Conservation (phyloP, 148 eudicot species). For the Nepenthes mirabilis region DNA sequence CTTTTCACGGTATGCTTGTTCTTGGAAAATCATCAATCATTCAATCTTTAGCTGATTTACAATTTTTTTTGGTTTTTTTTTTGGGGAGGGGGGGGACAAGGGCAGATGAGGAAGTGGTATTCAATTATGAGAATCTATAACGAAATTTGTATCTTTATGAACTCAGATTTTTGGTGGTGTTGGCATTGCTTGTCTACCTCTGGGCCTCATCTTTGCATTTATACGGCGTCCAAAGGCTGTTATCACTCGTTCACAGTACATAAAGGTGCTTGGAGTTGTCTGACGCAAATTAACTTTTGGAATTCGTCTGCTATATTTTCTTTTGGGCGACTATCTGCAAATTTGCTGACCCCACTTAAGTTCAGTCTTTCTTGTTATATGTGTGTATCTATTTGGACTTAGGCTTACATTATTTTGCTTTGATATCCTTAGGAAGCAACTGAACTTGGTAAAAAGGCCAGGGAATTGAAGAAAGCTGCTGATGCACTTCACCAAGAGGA, state of each 20-base stretch:
- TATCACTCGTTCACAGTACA: conserved; percentile 96
- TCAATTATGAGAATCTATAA: neutral
- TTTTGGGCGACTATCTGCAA: no score
- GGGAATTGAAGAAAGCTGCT: conserved; percentile 86
- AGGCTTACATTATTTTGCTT: neutral
- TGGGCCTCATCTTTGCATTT: conserved; percentile 89
- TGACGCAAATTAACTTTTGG: neutral
- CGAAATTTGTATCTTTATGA: conserved; percentile 1
- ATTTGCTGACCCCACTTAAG: no score
- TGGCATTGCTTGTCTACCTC: conserved; percentile 91
- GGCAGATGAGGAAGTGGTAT: no score
- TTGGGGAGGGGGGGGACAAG: neutral
- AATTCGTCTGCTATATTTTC: no score
- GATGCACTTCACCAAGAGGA: conserved; percentile 96
- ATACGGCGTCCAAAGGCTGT: conserved; percentile 94
- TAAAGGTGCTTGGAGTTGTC: conserved; percentile 46
- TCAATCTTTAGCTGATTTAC: neutral
- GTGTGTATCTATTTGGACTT: neutral
- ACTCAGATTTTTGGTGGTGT: conserved; percentile 92
- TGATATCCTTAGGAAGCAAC: conserved; percentile 69
- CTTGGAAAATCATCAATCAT: neutral
- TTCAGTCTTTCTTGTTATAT: neutral
- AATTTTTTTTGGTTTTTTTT: neutral
- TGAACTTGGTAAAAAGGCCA: conserved; percentile 91
- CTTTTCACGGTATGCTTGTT: conserved; percentile 68